Evolutionary conservation across 2,329 filamentous ascomycete genomes (phyloP), one percentile per base, ranked within the genome.

Genomic region (Colletotrichum eleusines): DNA sequence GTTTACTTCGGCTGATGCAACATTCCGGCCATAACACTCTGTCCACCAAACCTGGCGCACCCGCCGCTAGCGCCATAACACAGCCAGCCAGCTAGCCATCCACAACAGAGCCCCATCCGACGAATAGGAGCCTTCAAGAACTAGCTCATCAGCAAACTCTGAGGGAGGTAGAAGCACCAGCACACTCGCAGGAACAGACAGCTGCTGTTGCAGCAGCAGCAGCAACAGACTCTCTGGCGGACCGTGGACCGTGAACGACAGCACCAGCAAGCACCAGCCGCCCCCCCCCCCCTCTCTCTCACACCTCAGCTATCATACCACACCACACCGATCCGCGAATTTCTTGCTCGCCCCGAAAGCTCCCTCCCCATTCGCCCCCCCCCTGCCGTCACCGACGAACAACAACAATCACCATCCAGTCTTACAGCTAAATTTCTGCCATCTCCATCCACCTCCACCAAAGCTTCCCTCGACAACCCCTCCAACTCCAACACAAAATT

Each of bases 51-150:
- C 57, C 60, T 65, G 70, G 54, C 11, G 58, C 46, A 64, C 46
- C 54, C 26, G 40, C 16, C 66, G 72, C 70, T 73, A 73, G 66
- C 66, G 71, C 63, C 50, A 73, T 67, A 73, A 73, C 72, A 73
- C 42, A 68, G 46, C 68, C 44, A 12, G 42, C 5, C 11, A 38
- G 35, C 35, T 12, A 12, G 16, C 42, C 59, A 67, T 66, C 68
- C 68, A 71, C 66, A 66, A 42, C 51, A 62, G n/a, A 69, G 66
- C 66, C 64, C 40, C 53, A 20, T 38, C 16, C 38, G 59, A 35
- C 69, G 58, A 71, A 71, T 71, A 54, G 59, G 31, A 63, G 23
- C n/a, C 14, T 18, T 38, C 23, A 16, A 46, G 23, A 60, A n/a
- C n/a, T n/a, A n/a, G 57, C 69, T 68, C 64, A 59, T 61, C 40